Evolutionary conservation across 306 rosid species (phyloP).

Genomic region (barrel medic (Medicago truncatula)): MtrunA17r5.0-ANR NC_053044.1:40168001-40168500

Average conservation of each 20-base stretch:
- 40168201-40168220: not conserved
- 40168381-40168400: not conserved
- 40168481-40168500: conserved; percentile 78
- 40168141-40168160: not conserved
- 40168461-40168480: not conserved
- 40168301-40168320: not conserved
- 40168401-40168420: not conserved
- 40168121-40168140: not conserved
- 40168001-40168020: not conserved
- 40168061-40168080: not conserved
- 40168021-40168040: not conserved
- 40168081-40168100: not conserved
- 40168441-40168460: not conserved
- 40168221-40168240: not conserved
- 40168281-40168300: not conserved
- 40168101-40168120: not conserved
- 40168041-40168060: not conserved
- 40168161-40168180: not conserved
- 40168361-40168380: not conserved
- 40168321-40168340: not conserved
- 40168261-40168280: not conserved
- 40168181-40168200: not conserved
- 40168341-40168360: not conserved
- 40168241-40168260: not conserved
- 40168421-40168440: not conserved